Evolutionary conservation across 2,329 filamentous ascomycete species (phyloP).

Genomic region (Ustulina deusta): DNA sequence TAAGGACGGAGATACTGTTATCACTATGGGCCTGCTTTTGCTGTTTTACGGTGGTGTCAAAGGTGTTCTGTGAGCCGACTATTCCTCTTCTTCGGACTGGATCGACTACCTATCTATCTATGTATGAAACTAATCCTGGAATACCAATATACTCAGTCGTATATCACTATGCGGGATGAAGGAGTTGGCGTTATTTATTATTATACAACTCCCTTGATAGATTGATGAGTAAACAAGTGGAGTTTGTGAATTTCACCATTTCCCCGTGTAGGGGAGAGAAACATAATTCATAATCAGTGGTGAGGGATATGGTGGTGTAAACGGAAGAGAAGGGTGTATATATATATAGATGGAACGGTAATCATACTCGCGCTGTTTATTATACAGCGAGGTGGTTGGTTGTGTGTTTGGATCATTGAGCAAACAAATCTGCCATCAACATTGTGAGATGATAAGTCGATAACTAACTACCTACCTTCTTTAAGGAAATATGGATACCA

Average conservation of each 20-base stretch:
- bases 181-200: not conserved
- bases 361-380: not conserved
- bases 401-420: not conserved
- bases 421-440: not conserved
- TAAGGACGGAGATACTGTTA: slow-evolving; percentile 6
- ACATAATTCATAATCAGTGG: not conserved
- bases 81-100: slow-evolving; percentile 24
- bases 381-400: not conserved
- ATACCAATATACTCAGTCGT: slow-evolving; percentile 15
- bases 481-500: no score
- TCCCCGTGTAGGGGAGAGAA: not conserved
- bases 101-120: slow-evolving; percentile 11
- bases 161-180: not conserved
- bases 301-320: not conserved
- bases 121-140: slow-evolving; percentile 21
- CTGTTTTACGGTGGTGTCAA: slow-evolving; percentile 11
- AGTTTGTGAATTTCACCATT: not conserved
- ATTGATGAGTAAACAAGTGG: not conserved
- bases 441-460: not conserved
- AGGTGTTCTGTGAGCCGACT: slow-evolving; percentile 25
- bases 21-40: not conserved
- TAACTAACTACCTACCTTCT: not conserved
- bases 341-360: not conserved
- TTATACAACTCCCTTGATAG: not conserved
- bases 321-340: not conserved